These are phyloP conservation scores for Cercospora berteroae DNA, from an alignment of 2,329 filamentous ascomycete species.

Conservation along the genomic window DNA sequence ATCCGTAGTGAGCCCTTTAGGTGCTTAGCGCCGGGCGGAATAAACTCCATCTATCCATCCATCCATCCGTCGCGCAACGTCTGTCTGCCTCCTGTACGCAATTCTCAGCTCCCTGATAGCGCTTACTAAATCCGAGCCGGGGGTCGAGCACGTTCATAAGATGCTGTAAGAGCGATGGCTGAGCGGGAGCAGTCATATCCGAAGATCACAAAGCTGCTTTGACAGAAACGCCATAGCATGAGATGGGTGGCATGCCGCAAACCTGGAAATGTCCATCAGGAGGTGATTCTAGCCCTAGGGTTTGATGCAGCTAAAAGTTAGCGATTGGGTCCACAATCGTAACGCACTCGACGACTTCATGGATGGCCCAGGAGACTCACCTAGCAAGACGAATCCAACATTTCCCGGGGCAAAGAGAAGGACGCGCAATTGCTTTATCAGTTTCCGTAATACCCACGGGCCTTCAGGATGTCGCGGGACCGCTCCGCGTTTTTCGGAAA, in stretches of 20 bases:
- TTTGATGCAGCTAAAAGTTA: neutral
- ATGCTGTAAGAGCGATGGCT: no score
- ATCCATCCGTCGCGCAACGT: no score
- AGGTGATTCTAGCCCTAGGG: neutral
- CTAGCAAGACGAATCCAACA: neutral
- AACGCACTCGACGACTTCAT: neutral
- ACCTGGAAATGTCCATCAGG: neutral
- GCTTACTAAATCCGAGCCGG: no score
- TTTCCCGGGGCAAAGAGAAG: neutral
- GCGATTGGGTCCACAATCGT: neutral
- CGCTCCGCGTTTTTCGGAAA: neutral
- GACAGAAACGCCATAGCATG: neutral
- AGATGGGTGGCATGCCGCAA: neutral
- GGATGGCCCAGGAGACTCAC: neutral
- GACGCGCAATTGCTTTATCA: neutral
- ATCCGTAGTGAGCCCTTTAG: no score
- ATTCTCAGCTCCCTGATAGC: no score
- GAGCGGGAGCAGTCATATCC: no score
- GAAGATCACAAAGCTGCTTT: no score
- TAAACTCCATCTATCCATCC: no score
- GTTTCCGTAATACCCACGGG: neutral
- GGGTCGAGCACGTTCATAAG: no score
- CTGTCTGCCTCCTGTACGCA: no score
- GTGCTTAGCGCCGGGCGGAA: no score
- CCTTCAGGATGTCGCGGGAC: neutral